Evolutionary conservation across 345 rosid species (phyloP), one percentile per base, ranked within the genome.

Genomic region (Durio zibethinus): DNA sequence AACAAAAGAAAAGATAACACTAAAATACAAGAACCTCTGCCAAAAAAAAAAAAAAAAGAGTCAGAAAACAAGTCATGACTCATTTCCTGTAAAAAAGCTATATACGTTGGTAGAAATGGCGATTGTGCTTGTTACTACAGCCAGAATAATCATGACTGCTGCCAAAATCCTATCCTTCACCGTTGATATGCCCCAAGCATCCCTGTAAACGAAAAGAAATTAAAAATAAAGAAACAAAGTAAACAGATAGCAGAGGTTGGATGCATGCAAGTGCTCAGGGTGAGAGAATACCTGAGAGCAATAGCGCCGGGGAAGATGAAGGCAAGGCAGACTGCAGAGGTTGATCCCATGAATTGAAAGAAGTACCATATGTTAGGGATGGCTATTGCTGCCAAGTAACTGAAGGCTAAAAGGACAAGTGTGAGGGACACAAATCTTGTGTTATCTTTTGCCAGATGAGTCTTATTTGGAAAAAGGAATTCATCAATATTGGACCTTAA

Each of bases 311-410:
- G 99, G 80, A 95, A 95, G 79, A 95, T 87, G 86, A 95, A 92
- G 45, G 91, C 97, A 4, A 95, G 91, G 76, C 86, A 85, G 72
- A 95, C 97, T 0, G 91, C 96, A 50, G 96, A 69, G 40, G 98
- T 93, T 53, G 99, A 93, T 82, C 98, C 99, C 74, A 92, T 10
- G 85, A 93, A 90, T 85, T 90, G 98, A 74, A 95, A 95, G 80
- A 90, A 83, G 77, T 84, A 89, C 99, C 99, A 92, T 57, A 95
- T 88, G 82, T 90, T 82, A 6, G 99, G 99, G 77, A 95, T 83
- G 11, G 82, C 88, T 42, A 91, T 89, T 0, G 97, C 96, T 15
- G 88, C 82, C 53, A 88, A 40, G 87, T 90, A 95, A 85, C 78
- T 80, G 75, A 86, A 62, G 33, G 72, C 82, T 35, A 93, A 80